Evolutionary conservation across 2,329 filamentous ascomycete species (phyloP).

Genomic region (Microdochium bolleyi): DNA sequence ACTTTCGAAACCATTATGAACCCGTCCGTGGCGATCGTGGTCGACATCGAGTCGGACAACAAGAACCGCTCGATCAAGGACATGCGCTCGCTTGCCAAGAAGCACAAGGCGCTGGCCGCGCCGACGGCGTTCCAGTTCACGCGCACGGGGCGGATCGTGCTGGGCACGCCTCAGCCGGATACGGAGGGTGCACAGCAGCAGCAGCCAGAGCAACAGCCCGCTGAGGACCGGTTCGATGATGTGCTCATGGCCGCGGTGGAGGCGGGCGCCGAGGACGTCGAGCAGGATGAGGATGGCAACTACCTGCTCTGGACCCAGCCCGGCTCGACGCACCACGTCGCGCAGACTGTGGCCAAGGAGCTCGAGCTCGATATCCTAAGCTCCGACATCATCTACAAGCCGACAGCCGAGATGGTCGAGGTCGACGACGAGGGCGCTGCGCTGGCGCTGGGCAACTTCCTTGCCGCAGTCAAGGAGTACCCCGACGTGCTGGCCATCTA

Average conservation of each 20-base stretch:
- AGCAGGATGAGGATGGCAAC: constrained; percentile 58
- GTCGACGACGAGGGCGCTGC: constrained; percentile 50
- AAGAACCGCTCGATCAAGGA: constrained; percentile 68
- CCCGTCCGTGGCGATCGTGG: constrained; percentile 66
- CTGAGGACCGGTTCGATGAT: constrained; percentile 48
- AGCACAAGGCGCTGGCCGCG: constrained; percentile 59
- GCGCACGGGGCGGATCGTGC: constrained; percentile 66
- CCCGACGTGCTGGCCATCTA: constrained; percentile 73
- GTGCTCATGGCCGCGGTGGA: constrained; percentile 78
- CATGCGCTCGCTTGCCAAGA: constrained; percentile 63
- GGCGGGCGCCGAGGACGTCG: constrained; percentile 69
- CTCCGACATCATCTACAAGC: constrained; percentile 76
- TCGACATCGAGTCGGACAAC: constrained; percentile 82
- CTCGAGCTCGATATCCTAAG: constrained; percentile 61
- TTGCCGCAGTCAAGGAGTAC: constrained; percentile 55
- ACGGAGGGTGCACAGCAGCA: background rate
- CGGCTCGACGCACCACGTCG: constrained; percentile 53
- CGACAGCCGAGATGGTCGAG: constrained; percentile 67
- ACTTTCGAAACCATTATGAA: constrained; percentile 70
- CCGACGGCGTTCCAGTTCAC: constrained; percentile 81
- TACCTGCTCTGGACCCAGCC: constrained; percentile 67
- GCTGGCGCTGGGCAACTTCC: constrained; percentile 49
- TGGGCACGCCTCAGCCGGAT: constrained; percentile 35
- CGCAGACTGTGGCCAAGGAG: constrained; percentile 52
- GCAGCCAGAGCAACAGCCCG: constrained; percentile 29